Base-by-base conservation (phyloP, 495 filamentous ascomycete genomes). In the Xylaria castorea region DNA sequence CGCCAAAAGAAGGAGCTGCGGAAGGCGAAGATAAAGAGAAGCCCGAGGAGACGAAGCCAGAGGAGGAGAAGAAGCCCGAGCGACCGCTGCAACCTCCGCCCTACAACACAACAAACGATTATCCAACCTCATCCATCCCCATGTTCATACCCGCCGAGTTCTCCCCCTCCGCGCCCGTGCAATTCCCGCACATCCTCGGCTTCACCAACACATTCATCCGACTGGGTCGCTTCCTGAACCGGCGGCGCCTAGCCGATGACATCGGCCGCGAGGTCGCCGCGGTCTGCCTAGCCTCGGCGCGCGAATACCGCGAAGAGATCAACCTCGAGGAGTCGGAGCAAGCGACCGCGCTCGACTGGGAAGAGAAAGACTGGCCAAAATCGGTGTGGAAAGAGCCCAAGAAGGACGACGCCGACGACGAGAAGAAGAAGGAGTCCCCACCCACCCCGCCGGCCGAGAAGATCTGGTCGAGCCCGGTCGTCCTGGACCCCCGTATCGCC, bases 361-460 rank as follows among this genome's bases (percentile, higher is more conserved):
- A 97, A 82, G 96, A 98, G 80, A 82, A 81, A 57, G 92, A 97
- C 75, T 98, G 97, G 96, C 88, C 91, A 75, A 98, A 97, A 80
- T 87, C 85, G 3, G 90, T 91, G 8, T 90, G 91, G 82, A 91
- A 92, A 79, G 88, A 87, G 32, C 82, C 87, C 18, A 92, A 96
- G 76, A 81, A 80, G 25, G 89, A 92, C 70, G 94, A 93, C 76
- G 62, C 48, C 48, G 62, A 72, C 76, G 53, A 58, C 25, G 50
- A 71, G 40, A 75, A 78, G 14, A 72, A 75, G 58, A 44, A 73
- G 5, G 32, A 70, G 16, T 27, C 71, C 46, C n/a, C 74, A 30
- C 18, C 71, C 38, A 62, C 51, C 25, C 44, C 63, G 7, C 75
- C 80, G 0, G 73, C 80, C 20, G 92, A 91, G 80, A 87, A 89